Conservation (phyloP, 305 asterid species). For the Fraxinus velutina region DNA sequence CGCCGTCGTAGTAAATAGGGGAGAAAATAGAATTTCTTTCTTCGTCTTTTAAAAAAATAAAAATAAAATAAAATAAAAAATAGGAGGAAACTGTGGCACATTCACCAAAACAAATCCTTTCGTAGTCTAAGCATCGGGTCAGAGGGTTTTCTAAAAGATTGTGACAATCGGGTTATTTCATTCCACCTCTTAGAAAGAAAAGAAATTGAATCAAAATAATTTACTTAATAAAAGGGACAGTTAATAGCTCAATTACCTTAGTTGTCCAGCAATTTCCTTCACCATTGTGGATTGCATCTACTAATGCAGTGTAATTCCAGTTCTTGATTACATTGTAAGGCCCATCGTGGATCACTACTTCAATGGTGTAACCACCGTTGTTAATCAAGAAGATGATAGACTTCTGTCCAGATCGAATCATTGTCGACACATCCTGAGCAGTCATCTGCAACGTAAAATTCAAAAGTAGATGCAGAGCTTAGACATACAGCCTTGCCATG, state of each 20-base stretch:
- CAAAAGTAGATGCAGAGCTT: neutral
- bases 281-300: conserved; percentile 59
- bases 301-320: conserved; percentile 62
- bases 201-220: no score
- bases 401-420: conserved; percentile 51
- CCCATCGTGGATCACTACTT: conserved; percentile 69
- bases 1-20: no score
- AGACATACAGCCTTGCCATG: neutral
- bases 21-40: no score
- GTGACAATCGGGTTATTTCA: no score
- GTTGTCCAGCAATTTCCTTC: conserved; percentile 71
- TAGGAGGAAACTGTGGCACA: no score
- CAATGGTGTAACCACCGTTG: conserved; percentile 63
- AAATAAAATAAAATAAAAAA: no score
- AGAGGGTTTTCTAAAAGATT: no score
- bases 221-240: no score
- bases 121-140: no score
- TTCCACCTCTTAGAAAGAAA: no score
- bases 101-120: no score
- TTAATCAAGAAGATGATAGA: conserved; percentile 60
- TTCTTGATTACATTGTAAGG: conserved; percentile 71
- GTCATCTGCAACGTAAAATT: conserved; percentile 35
- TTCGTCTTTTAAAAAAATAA: no score
- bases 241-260: conserved; percentile 36
- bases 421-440: conserved; percentile 61